phyloP scores from a whole-genome alignment of 305 asterid species.

The Nicotiana rustica region DNA sequence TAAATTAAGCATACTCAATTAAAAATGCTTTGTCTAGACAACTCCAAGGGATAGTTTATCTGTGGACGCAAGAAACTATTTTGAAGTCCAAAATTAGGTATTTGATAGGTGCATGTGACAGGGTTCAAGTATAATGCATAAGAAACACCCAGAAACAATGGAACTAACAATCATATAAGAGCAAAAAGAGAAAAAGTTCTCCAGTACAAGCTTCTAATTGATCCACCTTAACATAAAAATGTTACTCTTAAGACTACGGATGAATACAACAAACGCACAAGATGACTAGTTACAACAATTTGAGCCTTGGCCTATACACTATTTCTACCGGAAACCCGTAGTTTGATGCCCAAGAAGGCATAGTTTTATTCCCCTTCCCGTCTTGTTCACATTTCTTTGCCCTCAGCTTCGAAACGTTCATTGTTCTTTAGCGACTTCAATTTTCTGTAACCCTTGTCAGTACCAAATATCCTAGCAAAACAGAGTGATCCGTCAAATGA shows the following conservation, averaged over 20 bases:
- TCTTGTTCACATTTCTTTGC: conserved; percentile 49
- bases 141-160: neutral
- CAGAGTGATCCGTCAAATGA: neutral
- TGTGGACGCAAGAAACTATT: neutral
- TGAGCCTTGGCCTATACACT: conserved; percentile 39
- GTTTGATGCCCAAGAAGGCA: conserved; percentile 33
- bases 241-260: neutral
- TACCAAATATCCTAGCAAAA: conserved; percentile 69
- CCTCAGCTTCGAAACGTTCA: conserved; percentile 43
- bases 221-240: neutral
- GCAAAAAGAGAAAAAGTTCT: neutral
- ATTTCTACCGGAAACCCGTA: conserved; percentile 28
- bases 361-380: conserved; percentile 9
- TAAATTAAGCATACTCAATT: no score
- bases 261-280: conserved; percentile 28
- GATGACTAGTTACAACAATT: conserved; percentile 38
- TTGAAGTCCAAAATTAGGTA: neutral
- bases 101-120: neutral
- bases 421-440: conserved; percentile 63
- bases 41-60: neutral
- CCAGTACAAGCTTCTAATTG: neutral
- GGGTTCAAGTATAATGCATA: neutral
- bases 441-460: conserved; percentile 74
- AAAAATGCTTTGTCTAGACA: neutral
- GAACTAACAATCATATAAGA: no score